A percentile compares a stretch with the other conserved stretches of the same genome.
These are phyloP conservation scores for Alternaria hordeiaustralica DNA, from an alignment of 2,329 filamentous ascomycete genomes.

Conservation along the genomic window DNA sequence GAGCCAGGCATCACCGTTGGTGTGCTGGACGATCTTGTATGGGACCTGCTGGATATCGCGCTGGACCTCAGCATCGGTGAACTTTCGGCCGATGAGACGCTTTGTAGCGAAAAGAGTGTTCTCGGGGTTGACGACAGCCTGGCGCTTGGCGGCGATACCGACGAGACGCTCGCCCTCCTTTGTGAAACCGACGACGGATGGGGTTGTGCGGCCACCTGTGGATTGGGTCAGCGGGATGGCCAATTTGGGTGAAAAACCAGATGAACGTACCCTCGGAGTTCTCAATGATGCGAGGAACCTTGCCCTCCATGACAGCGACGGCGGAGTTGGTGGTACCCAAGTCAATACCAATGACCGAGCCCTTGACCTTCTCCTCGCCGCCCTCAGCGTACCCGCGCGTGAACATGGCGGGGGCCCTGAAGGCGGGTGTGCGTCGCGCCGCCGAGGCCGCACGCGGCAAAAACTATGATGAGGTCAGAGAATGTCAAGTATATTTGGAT, in stretches of 20 bases:
- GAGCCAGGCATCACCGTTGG: conserved; percentile 96
- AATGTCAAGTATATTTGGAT: neutral
- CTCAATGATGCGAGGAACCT: conserved; percentile 93
- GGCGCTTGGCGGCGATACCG: conserved; percentile 96
- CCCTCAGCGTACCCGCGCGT: conserved; percentile 76
- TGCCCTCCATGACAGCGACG: conserved; percentile 97
- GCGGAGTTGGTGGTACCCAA: conserved; percentile 98
- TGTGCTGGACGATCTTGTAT: conserved; percentile 98
- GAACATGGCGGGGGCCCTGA: conserved; percentile 73
- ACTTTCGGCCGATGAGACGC: conserved; percentile 98
- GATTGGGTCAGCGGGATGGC: conserved; percentile 15
- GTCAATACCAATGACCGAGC: conserved; percentile 97
- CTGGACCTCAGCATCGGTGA: conserved; percentile 91
- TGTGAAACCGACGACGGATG: conserved; percentile 93
- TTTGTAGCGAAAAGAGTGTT: conserved; percentile 99
- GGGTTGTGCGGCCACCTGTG: conserved; percentile 83
- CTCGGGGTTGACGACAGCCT: conserved; percentile 97
- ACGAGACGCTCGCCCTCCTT: conserved; percentile 95
- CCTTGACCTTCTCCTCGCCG: conserved; percentile 82
- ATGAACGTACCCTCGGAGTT: conserved; percentile 80
- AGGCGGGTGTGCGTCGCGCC: conserved; percentile 68
- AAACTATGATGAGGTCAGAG: conserved; percentile 47
- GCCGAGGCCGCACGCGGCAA: conserved; percentile 78
- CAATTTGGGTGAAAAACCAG: neutral
- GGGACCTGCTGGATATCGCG: conserved; percentile 97